Percentiles rank a stretch among this genome's conserved stretches.
Evolutionary conservation across 2,329 filamentous ascomycete species (phyloP).

Genomic region (Cylindrodendrum hubeiense): DNA sequence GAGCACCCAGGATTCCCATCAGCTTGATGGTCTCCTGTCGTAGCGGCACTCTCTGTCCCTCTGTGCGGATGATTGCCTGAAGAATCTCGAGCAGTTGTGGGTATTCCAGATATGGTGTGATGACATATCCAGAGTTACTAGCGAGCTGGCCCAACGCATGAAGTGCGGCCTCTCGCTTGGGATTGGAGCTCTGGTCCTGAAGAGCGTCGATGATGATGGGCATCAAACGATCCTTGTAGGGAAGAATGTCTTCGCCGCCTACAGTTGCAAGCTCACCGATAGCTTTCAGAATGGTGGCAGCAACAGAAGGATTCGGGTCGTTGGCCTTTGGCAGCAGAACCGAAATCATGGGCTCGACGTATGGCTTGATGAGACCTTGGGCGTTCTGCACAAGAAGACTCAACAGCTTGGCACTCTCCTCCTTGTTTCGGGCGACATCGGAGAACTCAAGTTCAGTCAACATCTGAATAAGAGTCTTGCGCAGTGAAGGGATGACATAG

Average conservation of each 20-base stretch:
- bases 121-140: conserved; percentile 97
- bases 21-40: conserved; percentile 96
- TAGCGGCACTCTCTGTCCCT: conserved; percentile 84
- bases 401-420: conserved; percentile 94
- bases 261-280: conserved; percentile 95
- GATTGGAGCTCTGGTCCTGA: conserved; percentile 91
- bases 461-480: conserved; percentile 95
- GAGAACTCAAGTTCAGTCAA: conserved; percentile 97
- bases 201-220: conserved; percentile 93
- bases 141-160: conserved; percentile 92
- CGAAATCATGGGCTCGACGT: conserved; percentile 95
- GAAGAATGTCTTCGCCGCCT: conserved; percentile 92
- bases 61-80: conserved; percentile 93
- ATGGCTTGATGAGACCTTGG: conserved; percentile 92
- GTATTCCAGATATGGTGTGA: conserved; percentile 94
- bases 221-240: conserved; percentile 93
- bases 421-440: conserved; percentile 92
- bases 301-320: conserved; percentile 87
- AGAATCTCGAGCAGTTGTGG: conserved; percentile 92
- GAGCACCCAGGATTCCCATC: conserved; percentile 92
- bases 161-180: conserved; percentile 91
- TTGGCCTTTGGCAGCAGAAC: conserved; percentile 94
- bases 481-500: conserved; percentile 95
- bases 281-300: conserved; percentile 93
- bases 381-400: conserved; percentile 94